Percentiles rank a stretch among this genome's conserved stretches.
phyloP scores from a whole-genome alignment of 768 basidiomycete species.

The Rhodotorula toruloides region DNA sequence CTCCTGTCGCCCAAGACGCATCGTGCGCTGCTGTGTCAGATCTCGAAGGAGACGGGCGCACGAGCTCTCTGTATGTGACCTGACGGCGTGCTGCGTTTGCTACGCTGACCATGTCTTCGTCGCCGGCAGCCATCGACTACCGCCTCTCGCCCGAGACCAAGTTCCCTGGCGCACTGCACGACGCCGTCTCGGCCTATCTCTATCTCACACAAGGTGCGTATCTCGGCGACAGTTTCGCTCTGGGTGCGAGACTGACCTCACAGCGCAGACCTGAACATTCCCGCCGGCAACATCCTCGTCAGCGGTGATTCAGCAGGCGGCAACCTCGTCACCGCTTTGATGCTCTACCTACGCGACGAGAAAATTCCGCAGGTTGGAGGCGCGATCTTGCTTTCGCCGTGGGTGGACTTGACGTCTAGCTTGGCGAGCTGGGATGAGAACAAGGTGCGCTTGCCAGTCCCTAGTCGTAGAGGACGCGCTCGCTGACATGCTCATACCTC shows the following conservation, averaged over 20 bases:
- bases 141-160: slow-evolving; percentile 86
- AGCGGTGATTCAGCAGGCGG: slow-evolving; percentile 93
- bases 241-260: no score
- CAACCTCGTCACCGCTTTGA: slow-evolving; percentile 69
- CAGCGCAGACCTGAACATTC: slow-evolving; percentile 15
- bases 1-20: slow-evolving; percentile 81
- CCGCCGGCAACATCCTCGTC: slow-evolving; percentile 66
- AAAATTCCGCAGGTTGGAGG: slow-evolving; percentile 73
- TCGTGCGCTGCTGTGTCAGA: slow-evolving; percentile 76
- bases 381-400: slow-evolving; percentile 68
- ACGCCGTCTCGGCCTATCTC: slow-evolving; percentile 77
- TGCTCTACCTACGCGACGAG: slow-evolving; percentile 90
- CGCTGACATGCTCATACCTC: not conserved
- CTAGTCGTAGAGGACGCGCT: no score
- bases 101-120: not conserved
- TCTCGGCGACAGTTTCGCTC: slow-evolving; percentile 51
- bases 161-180: slow-evolving; percentile 80
- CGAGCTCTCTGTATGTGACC: slow-evolving; percentile 63
- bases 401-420: slow-evolving; percentile 75
- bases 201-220: slow-evolving; percentile 78
- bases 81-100: no score
- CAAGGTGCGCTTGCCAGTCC: slow-evolving; percentile 46
- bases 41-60: slow-evolving; percentile 79
- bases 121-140: slow-evolving; percentile 75
- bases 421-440: slow-evolving; percentile 94